These are phyloP conservation scores for Candida neerlandica DNA, from an alignment of 1,139 yeast genomes.

Conservation along the genomic window DNA sequence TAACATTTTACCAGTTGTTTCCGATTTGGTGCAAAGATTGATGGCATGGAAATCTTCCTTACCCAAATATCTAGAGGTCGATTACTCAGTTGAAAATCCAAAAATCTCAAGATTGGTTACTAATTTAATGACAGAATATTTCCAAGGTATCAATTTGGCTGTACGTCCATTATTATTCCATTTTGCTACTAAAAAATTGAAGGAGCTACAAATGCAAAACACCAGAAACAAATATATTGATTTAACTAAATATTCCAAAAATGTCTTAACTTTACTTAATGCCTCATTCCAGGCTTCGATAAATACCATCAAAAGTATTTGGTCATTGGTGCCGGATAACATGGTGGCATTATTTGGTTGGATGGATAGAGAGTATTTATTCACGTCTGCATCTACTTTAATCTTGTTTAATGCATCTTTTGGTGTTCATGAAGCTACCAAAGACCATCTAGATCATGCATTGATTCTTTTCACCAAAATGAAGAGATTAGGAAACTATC, in stretches of 20 bases:
- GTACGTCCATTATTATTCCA: conserved; percentile 80
- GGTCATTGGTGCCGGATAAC: conserved; percentile 73
- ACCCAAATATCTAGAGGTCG: conserved; percentile 67
- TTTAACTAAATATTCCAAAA: conserved; percentile 66
- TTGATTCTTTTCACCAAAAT: conserved; percentile 68
- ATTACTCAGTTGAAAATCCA: conserved; percentile 57
- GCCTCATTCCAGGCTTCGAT: conserved; percentile 86
- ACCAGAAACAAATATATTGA: conserved; percentile 61
- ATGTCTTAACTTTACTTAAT: conserved; percentile 68
- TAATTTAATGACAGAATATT: conserved; percentile 82
- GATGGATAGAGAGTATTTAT: conserved; percentile 85
- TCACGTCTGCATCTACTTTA: conserved; percentile 78
- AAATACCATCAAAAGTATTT: conserved; percentile 71
- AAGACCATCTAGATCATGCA: conserved; percentile 74
- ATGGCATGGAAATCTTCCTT: conserved; percentile 70
- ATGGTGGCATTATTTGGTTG: conserved; percentile 86
- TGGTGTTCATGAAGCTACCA: conserved; percentile 79
- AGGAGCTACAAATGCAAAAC: conserved; percentile 46
- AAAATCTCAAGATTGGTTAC: conserved; percentile 69
- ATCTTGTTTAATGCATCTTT: conserved; percentile 78
- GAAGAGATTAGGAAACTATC: conserved; percentile 76
- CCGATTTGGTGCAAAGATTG: conserved; percentile 68
- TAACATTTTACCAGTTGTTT: conserved; percentile 73
- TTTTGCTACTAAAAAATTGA: conserved; percentile 71
- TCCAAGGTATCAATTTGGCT: conserved; percentile 82